Evolutionary conservation across 1,284 basidiomycete genomes (phyloP).

Genomic region (Naganishia sp.): DNA sequence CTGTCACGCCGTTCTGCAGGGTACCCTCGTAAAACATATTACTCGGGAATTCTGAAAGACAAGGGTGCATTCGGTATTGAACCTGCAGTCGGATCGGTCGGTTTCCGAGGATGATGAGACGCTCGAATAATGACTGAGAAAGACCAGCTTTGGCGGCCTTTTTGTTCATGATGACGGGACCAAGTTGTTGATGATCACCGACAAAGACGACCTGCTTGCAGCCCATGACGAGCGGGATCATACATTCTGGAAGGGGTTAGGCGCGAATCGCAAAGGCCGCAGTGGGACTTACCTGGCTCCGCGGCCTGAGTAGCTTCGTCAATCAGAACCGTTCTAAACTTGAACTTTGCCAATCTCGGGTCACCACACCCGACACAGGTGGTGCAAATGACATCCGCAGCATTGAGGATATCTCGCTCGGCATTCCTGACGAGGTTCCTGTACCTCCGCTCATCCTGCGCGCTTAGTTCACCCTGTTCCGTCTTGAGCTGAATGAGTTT

Average conservation of each 20-base stretch:
- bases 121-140: conserved; percentile 96
- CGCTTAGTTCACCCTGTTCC: conserved; percentile 94
- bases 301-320: conserved; percentile 99
- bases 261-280: conserved; percentile 32
- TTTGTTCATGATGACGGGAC: conserved; percentile 99
- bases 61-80: conserved; percentile 99
- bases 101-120: conserved; percentile 91
- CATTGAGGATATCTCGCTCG: conserved; percentile 93
- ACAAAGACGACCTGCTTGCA: conserved; percentile 99
- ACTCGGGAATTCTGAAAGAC: conserved; percentile 96
- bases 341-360: conserved; percentile 90
- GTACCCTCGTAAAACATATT: conserved; percentile 99
- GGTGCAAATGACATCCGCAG: conserved; percentile 97
- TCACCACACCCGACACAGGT: conserved; percentile 98
- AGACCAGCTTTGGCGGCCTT: conserved; percentile 96
- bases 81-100: conserved; percentile 97
- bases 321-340: conserved; percentile 97
- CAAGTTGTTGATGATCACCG: conserved; percentile 95
- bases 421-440: conserved; percentile 91
- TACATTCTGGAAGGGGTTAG: conserved; percentile 69
- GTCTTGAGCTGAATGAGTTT: conserved; percentile 97
- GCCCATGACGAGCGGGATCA: conserved; percentile 97
- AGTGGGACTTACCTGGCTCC: conserved; percentile 74
- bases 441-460: conserved; percentile 95
- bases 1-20: conserved; percentile 97